Evolutionary conservation across 2,329 filamentous ascomycete genomes (phyloP).

Genomic region (Colletotrichum sp.): DNA sequence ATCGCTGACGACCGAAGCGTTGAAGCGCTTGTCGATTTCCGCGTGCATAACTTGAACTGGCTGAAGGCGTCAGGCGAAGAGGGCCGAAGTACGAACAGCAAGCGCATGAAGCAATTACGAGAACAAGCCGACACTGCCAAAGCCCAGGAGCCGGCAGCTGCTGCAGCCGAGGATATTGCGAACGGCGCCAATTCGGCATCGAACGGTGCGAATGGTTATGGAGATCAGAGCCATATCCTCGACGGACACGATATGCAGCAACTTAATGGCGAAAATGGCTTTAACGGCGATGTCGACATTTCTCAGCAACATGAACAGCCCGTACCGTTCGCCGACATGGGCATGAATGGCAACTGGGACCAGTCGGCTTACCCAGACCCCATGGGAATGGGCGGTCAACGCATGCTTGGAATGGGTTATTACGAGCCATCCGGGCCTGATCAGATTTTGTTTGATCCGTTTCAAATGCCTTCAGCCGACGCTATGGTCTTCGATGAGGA

Average conservation of each 20-base stretch:
- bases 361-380: conserved; percentile 54
- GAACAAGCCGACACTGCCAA: conserved; percentile 64
- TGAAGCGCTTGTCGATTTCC: conserved; percentile 89
- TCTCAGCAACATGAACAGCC: conserved; percentile 21
- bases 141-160: conserved; percentile 45
- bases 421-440: conserved; percentile 64
- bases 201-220: conserved; percentile 28
- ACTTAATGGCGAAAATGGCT: conserved; percentile 17
- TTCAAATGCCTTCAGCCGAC: conserved; percentile 56
- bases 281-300: background rate
- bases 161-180: conserved; percentile 25
- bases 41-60: conserved; percentile 87
- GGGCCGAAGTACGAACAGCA: conserved; percentile 60
- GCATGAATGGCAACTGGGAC: conserved; percentile 35
- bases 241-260: conserved; percentile 23
- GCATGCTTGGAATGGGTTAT: conserved; percentile 64
- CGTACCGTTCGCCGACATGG: conserved; percentile 26
- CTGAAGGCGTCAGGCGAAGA: conserved; percentile 67
- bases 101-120: conserved; percentile 61
- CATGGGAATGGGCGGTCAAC: conserved; percentile 48
- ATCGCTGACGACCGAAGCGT: conserved; percentile 92
- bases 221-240: conserved; percentile 38
- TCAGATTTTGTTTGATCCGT: conserved; percentile 65
- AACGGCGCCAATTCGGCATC: conserved; percentile 19
- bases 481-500: conserved; percentile 47